Evolutionary conservation across 768 basidiomycete genomes (phyloP).

Genomic region (Gloeopeniophorella convolvens): DNA sequence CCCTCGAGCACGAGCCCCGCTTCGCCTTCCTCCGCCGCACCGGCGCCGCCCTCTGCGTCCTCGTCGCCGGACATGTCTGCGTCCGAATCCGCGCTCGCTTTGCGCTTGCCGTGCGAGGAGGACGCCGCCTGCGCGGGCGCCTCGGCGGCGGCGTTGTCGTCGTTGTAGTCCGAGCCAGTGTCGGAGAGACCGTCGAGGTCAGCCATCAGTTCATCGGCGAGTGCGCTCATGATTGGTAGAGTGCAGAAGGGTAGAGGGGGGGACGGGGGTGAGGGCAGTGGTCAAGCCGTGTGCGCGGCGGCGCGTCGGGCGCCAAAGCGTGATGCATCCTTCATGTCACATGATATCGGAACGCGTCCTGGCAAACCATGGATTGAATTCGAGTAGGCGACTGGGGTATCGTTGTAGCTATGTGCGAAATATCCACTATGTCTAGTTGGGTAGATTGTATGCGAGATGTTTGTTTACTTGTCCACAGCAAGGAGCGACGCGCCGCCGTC

Average conservation of each 20-base stretch:
- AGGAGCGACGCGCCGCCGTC: conserved; percentile 63
- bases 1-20: conserved; percentile 72
- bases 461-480: conserved; percentile 20
- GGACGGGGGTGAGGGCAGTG: too few relatives aligned
- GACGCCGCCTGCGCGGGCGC: conserved; percentile 23
- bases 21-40: conserved; percentile 33
- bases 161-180: conserved; percentile 44
- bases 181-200: conserved; percentile 85
- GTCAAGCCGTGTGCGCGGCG: too few relatives aligned
- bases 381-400: too few relatives aligned
- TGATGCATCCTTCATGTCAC: conserved; percentile 3
- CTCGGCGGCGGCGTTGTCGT: too few relatives aligned
- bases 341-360: not conserved
- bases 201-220: conserved; percentile 89
- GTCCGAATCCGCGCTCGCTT: conserved; percentile 46
- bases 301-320: too few relatives aligned
- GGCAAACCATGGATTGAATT: too few relatives aligned
- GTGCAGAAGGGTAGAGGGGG: not conserved
- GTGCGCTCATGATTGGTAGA: conserved; percentile 51
- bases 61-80: conserved; percentile 52
- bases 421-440: too few relatives aligned
- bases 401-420: too few relatives aligned
- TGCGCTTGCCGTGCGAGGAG: conserved; percentile 51
- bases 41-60: conserved; percentile 39
- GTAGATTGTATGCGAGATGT: too few relatives aligned